Percentiles rank a stretch among this genome's conserved stretches.
phyloP scores from a whole-genome alignment of 495 filamentous ascomycete genomes.

The Lepidopterella palustris region DNA sequence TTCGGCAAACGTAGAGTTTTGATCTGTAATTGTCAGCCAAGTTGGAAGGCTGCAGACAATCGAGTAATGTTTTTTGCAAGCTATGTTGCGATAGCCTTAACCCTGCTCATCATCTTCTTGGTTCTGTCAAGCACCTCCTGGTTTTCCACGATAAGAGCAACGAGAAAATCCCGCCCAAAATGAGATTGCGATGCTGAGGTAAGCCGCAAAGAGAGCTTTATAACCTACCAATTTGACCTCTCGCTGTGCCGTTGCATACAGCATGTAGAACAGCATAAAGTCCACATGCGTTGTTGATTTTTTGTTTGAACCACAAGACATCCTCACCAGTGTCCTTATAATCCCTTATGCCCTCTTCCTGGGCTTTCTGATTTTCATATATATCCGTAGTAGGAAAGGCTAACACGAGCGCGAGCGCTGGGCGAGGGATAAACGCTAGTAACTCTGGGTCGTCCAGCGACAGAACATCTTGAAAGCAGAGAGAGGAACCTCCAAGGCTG shows the following conservation, averaged over 20 bases:
- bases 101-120: too few species aligned
- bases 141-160: not conserved
- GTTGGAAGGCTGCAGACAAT: too few species aligned
- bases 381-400: conserved; percentile 23
- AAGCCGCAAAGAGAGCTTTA: not conserved
- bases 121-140: not conserved
- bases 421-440: conserved; percentile 23
- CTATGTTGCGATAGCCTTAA: too few species aligned
- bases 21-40: not conserved
- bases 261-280: conserved; percentile 34
- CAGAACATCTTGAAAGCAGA: conserved; percentile 33
- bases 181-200: too few species aligned
- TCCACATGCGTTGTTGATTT: conserved; percentile 38
- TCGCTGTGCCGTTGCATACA: conserved; percentile 27
- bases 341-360: conserved; percentile 29
- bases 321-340: conserved; percentile 22
- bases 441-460: conserved; percentile 33
- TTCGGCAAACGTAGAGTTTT: conserved; percentile 5
- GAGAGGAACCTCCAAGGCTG: conserved; percentile 25
- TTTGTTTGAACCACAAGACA: conserved; percentile 35
- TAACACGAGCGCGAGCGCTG: conserved; percentile 26
- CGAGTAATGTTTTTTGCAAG: too few species aligned
- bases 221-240: conserved; percentile 20
- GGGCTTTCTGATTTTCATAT: conserved; percentile 28
- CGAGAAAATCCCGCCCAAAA: too few species aligned